These are phyloP conservation scores for Apostasia shenzhenica DNA, from an alignment of 106 monocot genomes.

Conservation along the genomic window DNA sequence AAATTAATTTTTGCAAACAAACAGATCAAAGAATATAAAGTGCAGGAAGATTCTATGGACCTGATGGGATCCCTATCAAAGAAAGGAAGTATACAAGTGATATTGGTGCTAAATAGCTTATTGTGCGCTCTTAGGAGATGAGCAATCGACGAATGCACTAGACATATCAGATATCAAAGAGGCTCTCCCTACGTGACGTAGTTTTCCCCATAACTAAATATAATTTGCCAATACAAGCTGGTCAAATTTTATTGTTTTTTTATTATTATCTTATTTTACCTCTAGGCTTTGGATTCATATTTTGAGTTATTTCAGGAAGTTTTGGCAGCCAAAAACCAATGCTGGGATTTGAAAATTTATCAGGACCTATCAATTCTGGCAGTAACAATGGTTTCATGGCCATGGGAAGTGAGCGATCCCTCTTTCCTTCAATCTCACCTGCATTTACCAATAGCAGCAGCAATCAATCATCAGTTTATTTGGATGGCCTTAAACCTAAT, in stretches of 20 bases:
- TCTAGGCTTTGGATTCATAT: not conserved
- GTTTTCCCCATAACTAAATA: too few relatives aligned
- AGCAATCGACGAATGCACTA: too few relatives aligned
- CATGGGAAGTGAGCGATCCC: conserved; percentile 9
- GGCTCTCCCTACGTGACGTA: too few relatives aligned
- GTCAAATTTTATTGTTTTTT: not conserved
- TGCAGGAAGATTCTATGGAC: too few relatives aligned
- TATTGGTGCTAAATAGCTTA: too few relatives aligned
- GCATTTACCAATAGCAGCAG: conserved; percentile 6
- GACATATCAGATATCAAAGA: too few relatives aligned
- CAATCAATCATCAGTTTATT: conserved; percentile 17
- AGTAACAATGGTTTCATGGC: conserved; percentile 15
- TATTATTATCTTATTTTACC: not conserved
- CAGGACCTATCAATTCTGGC: conserved; percentile 10
- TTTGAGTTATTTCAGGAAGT: conserved; percentile 20
- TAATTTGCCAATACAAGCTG: too few relatives aligned
- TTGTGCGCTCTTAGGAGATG: too few relatives aligned
- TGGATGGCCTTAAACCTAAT: conserved; percentile 9
- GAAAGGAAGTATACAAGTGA: too few relatives aligned
- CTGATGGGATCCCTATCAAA: too few relatives aligned
- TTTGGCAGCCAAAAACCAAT: conserved; percentile 22
- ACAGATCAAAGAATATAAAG: too few relatives aligned
- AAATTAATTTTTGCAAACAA: too few relatives aligned
- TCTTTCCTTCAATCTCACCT: conserved; percentile 4
- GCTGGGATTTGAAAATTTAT: conserved; percentile 18